Evolutionary conservation across 371 early-diverging fungal species (phyloP).

Genomic region (Actinomucor elegans): DNA sequence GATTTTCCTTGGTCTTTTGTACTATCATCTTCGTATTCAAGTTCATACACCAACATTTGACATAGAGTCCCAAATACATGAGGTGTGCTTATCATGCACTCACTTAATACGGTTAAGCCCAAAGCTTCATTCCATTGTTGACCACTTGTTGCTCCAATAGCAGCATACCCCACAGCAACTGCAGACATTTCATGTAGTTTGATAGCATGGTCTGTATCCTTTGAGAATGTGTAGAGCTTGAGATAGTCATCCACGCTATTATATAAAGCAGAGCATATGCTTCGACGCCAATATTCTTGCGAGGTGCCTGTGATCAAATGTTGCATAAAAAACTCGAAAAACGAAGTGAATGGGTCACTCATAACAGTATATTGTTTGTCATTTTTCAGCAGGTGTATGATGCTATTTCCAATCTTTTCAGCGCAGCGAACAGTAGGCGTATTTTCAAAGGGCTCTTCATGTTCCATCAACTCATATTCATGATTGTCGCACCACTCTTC

Average conservation of each 20-base stretch:
- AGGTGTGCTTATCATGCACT: constrained; percentile 7
- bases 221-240: constrained; percentile 25
- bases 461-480: no score
- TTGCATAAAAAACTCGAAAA: constrained; percentile 18
- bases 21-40: constrained; percentile 14
- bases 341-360: constrained; percentile 16
- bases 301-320: background rate
- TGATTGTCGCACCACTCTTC: no score
- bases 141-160: constrained; percentile 1
- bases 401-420: no score
- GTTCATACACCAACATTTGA: constrained; percentile 38
- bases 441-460: no score
- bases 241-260: constrained; percentile 16
- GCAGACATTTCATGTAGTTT: constrained; percentile 33
- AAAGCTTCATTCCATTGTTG: constrained; percentile 12
- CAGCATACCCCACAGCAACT: constrained; percentile 29
- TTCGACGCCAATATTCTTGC: constrained; percentile 8
- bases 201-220: constrained; percentile 20
- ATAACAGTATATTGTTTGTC: constrained; percentile 16
- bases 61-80: constrained; percentile 26
- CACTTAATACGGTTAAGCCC: constrained; percentile 2
- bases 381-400: no score
- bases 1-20: background rate
- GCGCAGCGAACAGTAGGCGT: background rate
- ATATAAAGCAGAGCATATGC: constrained; percentile 14